Base-by-base conservation (phyloP, 768 basidiomycete species). In the Hemileccinum rubropunctum region DNA sequence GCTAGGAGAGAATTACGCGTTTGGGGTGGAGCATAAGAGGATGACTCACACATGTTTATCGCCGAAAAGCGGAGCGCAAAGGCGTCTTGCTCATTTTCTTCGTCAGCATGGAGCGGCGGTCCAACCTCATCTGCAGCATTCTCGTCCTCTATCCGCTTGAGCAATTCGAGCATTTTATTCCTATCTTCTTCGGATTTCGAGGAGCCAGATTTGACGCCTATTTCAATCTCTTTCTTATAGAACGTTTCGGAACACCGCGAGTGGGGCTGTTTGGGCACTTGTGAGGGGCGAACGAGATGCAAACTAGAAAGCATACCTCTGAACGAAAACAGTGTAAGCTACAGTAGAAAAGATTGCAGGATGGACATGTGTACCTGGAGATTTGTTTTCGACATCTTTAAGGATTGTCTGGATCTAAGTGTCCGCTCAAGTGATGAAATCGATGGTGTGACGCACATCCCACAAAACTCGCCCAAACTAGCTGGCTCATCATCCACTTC, bases 341-440 rank as follows among this genome's bases (percentile, higher is more conserved):
- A 69, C 91, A 94, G 59, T 93, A 93, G 0, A 79, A 78, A 23
- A 86, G 70, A 60, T 92, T 92, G 70, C 91, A 94, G 28, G 75
- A 75, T 20, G 91, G 86, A 56, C 91, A 94, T 1, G 82, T 84
- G 67, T 94, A 94, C 60, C 82, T 84, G 15, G 88, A 79, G 56
- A 88, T 77, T 58, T 89, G 85, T 60, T 86, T 76, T 28, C 74
- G 76, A 71, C 90, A 93, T 58, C 90, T 93, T 52, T 13, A 55
- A 50, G 42, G 18, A 36, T 33, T 37, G 21, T 30, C 35, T 45
- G 7, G 4, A 17, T 50, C 34, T 50, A 17, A 56, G 43, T 42
- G 51, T 43, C 38, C 42, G 8, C 38, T 35, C 39, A 33, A 33
- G 33, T 37, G 40, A 45, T 18, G 15, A 46, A 28, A 33, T n/a